A percentile compares a stretch with the other conserved stretches of the same genome.
Conservation (phyloP, 768 basidiomycete genomes). For the Neoboletus magnificus region DNA sequence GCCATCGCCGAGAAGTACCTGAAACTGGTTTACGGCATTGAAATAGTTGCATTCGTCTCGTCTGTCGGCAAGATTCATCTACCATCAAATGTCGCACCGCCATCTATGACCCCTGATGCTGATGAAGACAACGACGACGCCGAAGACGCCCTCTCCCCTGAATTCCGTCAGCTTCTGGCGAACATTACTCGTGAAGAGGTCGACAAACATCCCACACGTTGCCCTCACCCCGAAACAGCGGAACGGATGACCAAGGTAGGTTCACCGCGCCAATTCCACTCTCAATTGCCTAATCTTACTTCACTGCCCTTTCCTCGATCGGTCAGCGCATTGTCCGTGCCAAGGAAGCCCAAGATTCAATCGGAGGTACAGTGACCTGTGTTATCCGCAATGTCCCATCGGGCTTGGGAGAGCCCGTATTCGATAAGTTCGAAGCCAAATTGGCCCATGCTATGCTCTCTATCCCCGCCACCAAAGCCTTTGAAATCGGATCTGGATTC, state of each 20-base stretch:
- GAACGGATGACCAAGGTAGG: constrained; percentile 84
- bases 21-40: constrained; percentile 79
- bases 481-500: constrained; percentile 98
- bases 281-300: constrained; percentile 35
- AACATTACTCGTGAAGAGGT: constrained; percentile 84
- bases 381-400: constrained; percentile 88
- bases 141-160: constrained; percentile 75
- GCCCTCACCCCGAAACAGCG: constrained; percentile 87
- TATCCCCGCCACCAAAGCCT: constrained; percentile 97
- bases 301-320: constrained; percentile 6
- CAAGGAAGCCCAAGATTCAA: constrained; percentile 87
- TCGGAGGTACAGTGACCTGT: constrained; percentile 97
- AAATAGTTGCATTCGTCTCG: constrained; percentile 96
- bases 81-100: constrained; percentile 48
- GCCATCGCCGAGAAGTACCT: constrained; percentile 98
- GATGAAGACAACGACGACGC: constrained; percentile 59
- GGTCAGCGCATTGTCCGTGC: constrained; percentile 87
- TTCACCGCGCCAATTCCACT: background rate
- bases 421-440: constrained; percentile 96
- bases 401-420: constrained; percentile 95
- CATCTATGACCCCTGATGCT: constrained; percentile 39
- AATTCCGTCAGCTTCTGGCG: constrained; percentile 76
- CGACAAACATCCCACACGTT: constrained; percentile 82
- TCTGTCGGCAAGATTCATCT: constrained; percentile 92
- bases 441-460: constrained; percentile 98